Conservation (phyloP, 225 moss, liverwort and hornwort species). For the Takakia lepidozioides region DNA sequence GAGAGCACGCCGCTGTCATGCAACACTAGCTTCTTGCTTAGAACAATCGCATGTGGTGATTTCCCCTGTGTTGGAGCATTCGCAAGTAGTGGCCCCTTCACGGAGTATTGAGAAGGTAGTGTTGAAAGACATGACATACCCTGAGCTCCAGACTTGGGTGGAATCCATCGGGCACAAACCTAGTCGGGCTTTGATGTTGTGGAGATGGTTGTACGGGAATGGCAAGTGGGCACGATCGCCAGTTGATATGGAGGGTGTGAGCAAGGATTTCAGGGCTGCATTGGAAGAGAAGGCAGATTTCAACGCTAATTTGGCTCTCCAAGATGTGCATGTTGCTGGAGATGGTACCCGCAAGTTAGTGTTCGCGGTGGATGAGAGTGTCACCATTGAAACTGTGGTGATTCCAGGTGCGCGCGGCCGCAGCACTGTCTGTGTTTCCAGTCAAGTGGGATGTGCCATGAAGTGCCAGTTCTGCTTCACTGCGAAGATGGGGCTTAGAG, state of each 20-base stretch:
- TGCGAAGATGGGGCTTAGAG: conserved; percentile 77
- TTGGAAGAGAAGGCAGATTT: conserved; percentile 48
- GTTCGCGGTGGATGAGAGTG: conserved; percentile 48
- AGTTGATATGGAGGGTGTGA: conserved; percentile 40
- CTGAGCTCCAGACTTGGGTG: conserved; percentile 55
- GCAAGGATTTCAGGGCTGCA: conserved; percentile 34
- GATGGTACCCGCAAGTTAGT: conserved; percentile 83
- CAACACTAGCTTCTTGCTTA: no score
- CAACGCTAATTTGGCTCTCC: conserved; percentile 30
- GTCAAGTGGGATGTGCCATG: conserved; percentile 95
- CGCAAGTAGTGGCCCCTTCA: no score
- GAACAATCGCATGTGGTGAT: no score
- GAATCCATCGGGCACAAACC: conserved; percentile 63
- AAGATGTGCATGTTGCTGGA: conserved; percentile 41
- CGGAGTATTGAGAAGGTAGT: no score
- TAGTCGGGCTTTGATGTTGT: conserved; percentile 50
- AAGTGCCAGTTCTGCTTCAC: conserved; percentile 95
- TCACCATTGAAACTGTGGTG: conserved; percentile 67
- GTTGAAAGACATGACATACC: conserved; percentile 38
- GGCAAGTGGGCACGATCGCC: conserved; percentile 65
- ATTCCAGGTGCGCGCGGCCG: conserved; percentile 71
- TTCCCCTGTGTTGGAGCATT: no score
- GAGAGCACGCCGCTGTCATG: no score
- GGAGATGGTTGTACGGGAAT: conserved; percentile 63
- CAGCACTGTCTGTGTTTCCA: conserved; percentile 84